Conservation (phyloP, 805 yeast species). For the Schwanniomyces occidentalis region DNA sequence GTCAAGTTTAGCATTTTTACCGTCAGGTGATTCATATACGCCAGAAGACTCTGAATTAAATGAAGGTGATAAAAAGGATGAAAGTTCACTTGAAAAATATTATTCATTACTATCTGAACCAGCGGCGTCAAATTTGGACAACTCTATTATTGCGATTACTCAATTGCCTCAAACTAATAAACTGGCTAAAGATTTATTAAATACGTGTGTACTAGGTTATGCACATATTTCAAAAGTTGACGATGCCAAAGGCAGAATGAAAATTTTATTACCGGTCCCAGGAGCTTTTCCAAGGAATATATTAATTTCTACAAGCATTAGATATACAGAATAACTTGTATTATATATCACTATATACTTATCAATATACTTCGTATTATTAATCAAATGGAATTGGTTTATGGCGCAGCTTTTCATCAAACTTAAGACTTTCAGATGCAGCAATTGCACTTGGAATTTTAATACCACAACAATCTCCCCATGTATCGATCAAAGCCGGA, state of each 20-base stretch:
- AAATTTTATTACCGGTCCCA: slow-evolving; percentile 82
- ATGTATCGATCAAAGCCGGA: slow-evolving; percentile 43
- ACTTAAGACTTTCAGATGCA: slow-evolving; percentile 59
- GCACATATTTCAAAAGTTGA: slow-evolving; percentile 72
- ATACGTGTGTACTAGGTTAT: slow-evolving; percentile 73
- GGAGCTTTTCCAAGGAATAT: slow-evolving; percentile 78
- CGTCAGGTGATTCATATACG: slow-evolving; percentile 43
- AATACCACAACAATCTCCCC: slow-evolving; percentile 99
- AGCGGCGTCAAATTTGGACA: slow-evolving; percentile 59
- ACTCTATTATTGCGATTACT: slow-evolving; percentile 68
- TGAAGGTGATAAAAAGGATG: slow-evolving; percentile 21
- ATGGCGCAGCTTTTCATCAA: slow-evolving; percentile 16
- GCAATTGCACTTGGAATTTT: slow-evolving; percentile 95
- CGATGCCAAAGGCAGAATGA: slow-evolving; percentile 67
- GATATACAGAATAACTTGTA: slow-evolving; percentile 69
- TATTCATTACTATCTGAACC: slow-evolving; percentile 42
- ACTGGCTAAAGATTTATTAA: slow-evolving; percentile 49
- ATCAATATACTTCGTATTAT: slow-evolving; percentile 3
- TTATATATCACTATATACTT: slow-evolving; percentile 3
- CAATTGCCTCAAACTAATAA: slow-evolving; percentile 37
- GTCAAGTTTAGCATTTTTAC: slow-evolving; percentile 39
- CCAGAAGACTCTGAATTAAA: slow-evolving; percentile 28
- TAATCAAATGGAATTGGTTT: slow-evolving; percentile 69
- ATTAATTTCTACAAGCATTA: slow-evolving; percentile 70
- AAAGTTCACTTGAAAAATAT: slow-evolving; percentile 33